Evolutionary conservation across 441 rosid genomes (phyloP).

Genomic region (Jatropha multifida): DNA sequence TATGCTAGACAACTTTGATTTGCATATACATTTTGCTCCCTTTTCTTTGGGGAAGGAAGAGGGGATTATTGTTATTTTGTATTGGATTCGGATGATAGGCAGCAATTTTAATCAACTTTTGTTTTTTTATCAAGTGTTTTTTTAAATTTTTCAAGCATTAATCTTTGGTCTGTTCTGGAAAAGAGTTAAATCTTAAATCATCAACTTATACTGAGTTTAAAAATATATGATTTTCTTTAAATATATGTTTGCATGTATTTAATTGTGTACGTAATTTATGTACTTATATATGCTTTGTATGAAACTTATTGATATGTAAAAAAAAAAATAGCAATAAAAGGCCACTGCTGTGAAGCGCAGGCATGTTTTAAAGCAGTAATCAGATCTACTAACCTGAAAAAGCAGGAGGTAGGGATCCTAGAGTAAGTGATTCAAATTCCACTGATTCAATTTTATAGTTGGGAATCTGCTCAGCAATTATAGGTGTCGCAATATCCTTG

Average conservation of each 20-base stretch:
- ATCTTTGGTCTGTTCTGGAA: not conserved
- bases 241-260: too few relatives aligned
- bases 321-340: too few relatives aligned
- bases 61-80: not conserved
- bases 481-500: conserved; percentile 67
- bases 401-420: conserved; percentile 89
- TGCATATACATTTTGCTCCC: not conserved
- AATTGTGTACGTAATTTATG: too few relatives aligned
- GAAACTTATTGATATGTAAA: too few relatives aligned
- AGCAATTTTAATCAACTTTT: not conserved
- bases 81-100: not conserved
- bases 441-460: conserved; percentile 94
- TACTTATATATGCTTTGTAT: too few relatives aligned
- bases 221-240: too few relatives aligned
- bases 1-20: not conserved
- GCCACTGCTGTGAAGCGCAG: too few relatives aligned
- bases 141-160: not conserved
- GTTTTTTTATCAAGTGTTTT: not conserved
- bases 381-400: conserved; percentile 58
- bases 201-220: too few relatives aligned
- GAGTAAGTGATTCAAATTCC: conserved; percentile 77
- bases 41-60: not conserved
- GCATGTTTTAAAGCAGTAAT: not conserved
- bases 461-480: conserved; percentile 90
- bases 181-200: too few relatives aligned